These are phyloP conservation scores for Suillus weaverae DNA, from an alignment of 768 basidiomycete species.

Conservation along the genomic window DNA sequence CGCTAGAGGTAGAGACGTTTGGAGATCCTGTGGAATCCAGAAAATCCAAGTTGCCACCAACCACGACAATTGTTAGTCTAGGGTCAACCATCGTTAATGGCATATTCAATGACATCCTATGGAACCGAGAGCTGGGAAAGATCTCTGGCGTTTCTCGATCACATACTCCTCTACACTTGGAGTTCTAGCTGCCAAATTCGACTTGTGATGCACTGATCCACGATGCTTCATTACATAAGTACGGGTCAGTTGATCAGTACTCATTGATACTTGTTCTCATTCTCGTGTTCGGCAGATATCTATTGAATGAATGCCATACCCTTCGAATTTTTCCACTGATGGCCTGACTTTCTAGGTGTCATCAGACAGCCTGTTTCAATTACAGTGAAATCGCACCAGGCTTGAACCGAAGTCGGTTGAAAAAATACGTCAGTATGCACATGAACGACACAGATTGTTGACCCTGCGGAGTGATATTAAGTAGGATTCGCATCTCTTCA, in stretches of 20 bases:
- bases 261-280: background rate
- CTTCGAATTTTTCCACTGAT: background rate
- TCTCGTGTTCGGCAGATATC: background rate
- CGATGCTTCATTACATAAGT: background rate
- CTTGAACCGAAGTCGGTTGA: too few species aligned
- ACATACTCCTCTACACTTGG: background rate
- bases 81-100: background rate
- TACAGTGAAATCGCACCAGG: background rate
- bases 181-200: background rate
- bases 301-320: background rate
- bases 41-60: background rate
- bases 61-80: background rate
- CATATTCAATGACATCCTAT: background rate
- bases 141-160: too few species aligned
- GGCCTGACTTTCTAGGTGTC: background rate
- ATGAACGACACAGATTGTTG: background rate
- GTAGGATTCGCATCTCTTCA: background rate
- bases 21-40: background rate
- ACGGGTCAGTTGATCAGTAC: background rate
- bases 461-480: background rate
- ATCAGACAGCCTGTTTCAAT: background rate
- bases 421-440: background rate
- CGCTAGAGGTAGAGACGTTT: background rate
- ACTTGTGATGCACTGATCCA: background rate
- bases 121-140: background rate